phyloP scores from a whole-genome alignment of 2,329 filamentous ascomycete genomes.

The Trichoderma polysporum region DNA sequence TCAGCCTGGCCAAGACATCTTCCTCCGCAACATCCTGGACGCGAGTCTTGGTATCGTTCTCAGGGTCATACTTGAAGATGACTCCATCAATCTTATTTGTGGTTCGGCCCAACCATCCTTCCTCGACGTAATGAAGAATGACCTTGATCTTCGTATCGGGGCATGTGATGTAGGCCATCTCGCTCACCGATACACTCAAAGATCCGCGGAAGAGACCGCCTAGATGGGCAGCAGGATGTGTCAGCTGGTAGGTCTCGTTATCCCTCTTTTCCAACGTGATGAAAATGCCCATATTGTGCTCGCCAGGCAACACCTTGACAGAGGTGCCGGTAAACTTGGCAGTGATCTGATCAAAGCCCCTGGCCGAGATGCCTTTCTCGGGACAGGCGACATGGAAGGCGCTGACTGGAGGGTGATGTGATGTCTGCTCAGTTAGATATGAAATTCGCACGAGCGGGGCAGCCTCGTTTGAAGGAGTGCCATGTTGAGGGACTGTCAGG shows the following conservation, averaged over 20 bases:
- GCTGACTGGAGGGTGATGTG: constrained; percentile 94
- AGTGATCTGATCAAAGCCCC: constrained; percentile 92
- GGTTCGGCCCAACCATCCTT: constrained; percentile 88
- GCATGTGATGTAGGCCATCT: constrained; percentile 85
- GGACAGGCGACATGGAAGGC: constrained; percentile 93
- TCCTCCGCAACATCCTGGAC: constrained; percentile 85
- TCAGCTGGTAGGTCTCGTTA: constrained; percentile 91
- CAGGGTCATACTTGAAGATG: constrained; percentile 85
- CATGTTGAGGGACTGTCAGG: constrained; percentile 52
- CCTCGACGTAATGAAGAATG: constrained; percentile 89
- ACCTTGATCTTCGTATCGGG: constrained; percentile 87
- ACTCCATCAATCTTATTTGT: constrained; percentile 92
- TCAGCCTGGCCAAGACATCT: constrained; percentile 78
- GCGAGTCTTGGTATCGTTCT: constrained; percentile 75
- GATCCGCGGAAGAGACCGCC: constrained; percentile 84
- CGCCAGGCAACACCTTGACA: constrained; percentile 84
- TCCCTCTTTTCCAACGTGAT: constrained; percentile 77
- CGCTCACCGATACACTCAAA: constrained; percentile 86
- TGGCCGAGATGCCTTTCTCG: constrained; percentile 81
- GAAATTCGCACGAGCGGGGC: constrained; percentile 70
- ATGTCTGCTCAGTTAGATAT: constrained; percentile 96
- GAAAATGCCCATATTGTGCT: constrained; percentile 95
- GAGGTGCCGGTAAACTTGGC: constrained; percentile 98
- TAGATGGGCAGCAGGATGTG: constrained; percentile 89
- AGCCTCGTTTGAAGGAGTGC: constrained; percentile 38